Base-by-base conservation (phyloP, 495 filamentous ascomycete species). In the Penicillium simplicissimum region DNA sequence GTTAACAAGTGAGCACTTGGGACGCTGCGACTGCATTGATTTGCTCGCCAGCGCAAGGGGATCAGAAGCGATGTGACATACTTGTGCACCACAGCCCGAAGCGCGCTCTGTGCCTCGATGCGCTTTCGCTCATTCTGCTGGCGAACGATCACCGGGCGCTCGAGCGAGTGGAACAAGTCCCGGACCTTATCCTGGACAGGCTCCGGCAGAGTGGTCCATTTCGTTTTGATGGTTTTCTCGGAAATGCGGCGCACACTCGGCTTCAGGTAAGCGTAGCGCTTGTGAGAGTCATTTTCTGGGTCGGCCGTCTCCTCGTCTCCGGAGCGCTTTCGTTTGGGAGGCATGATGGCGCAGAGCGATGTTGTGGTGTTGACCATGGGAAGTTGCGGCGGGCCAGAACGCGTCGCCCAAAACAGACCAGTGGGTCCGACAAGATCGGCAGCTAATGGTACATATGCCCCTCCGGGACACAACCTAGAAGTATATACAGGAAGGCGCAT, bases 141-240 rank as follows among this genome's bases (percentile, higher is more conserved):
- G 42, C 76, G 76, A 58, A 81, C 71, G 6, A 87, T 79, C 11
- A 87, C 82, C 31, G 85, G 81, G 38, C 82, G 74, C 67, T 87
- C 82, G 14, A 84, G 66, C 9, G 82, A 74, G 34, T 76, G 73
- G 28, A 89, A 78, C 60, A 88, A 69, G 57, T 80, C 77, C 42
- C 76, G 74, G 40, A 87, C 77, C 52, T 79, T 83, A 23, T 80
- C 76, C 64, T 85, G 79, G 4, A 77, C 80, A 7, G 75, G 69
- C 33, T 79, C 77, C 0, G 84, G 75, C 4, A 87, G 75, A 21
- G 77, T 76, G n/a, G 75, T 75, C 86, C 86, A 89, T 76, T 83
- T 86, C 13, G 78, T 71, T 42, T 79, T 80, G 68, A 89, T 84
- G 4, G 77, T 82, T 35, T 79, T 73, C 63, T 84, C 82, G 8